These are phyloP conservation scores for Podosphaera fusca DNA, from an alignment of 2,329 filamentous ascomycete species.

Conservation along the genomic window DNA sequence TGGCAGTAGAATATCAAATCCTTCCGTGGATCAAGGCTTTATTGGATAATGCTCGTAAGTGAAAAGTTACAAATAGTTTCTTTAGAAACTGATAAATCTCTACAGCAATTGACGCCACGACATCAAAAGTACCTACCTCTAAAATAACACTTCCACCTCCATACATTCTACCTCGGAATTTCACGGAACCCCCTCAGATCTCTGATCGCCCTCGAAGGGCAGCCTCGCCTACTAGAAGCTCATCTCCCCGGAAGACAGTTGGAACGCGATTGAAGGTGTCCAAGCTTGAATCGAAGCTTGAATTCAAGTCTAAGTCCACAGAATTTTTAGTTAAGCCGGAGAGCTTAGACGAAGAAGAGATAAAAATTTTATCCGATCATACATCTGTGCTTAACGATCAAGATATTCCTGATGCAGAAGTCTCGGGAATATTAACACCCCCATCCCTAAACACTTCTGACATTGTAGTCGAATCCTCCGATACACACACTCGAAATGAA, in stretches of 20 bases:
- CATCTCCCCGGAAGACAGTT: constrained; percentile 22
- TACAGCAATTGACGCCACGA: constrained; percentile 31
- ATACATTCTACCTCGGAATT: constrained; percentile 27
- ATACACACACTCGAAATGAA: constrained; percentile 4
- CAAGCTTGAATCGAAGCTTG: constrained; percentile 3
- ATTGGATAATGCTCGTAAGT: constrained; percentile 45
- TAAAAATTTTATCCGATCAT: constrained; percentile 17
- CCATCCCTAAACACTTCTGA: constrained; percentile 3
- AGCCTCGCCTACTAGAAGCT: constrained; percentile 25
- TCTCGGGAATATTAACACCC: neutral
- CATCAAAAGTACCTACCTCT: constrained; percentile 24
- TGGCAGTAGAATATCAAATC: constrained; percentile 76
- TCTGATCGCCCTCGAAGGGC: constrained; percentile 32
- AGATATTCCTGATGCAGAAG: constrained; percentile 8
- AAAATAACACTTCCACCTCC: constrained; percentile 71
- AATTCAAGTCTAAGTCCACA: constrained; percentile 18
- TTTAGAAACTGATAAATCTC: neutral
- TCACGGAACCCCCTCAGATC: constrained; percentile 15
- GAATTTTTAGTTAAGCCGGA: constrained; percentile 19
- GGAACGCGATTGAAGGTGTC: constrained; percentile 19
- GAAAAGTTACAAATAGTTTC: neutral
- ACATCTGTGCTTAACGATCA: constrained; percentile 20
- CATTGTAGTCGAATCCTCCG: constrained; percentile 10
- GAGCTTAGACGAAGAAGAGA: neutral
- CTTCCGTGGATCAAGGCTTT: constrained; percentile 76